These are phyloP conservation scores for Adansonia rubrostipa DNA, from an alignment of 441 rosid species.

Conservation along the genomic window DNA sequence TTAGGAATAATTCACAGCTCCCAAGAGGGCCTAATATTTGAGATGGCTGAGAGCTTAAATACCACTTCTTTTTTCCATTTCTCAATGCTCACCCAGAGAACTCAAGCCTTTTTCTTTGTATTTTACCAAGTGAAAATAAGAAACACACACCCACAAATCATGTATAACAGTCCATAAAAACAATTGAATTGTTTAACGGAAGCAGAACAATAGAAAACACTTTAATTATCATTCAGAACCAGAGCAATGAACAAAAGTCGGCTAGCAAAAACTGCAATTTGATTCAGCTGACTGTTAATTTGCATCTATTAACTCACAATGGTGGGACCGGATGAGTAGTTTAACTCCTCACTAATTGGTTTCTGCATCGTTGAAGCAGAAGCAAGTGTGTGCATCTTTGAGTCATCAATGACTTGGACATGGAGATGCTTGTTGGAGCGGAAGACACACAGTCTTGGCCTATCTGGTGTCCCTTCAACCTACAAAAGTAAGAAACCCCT, in stretches of 20 bases:
- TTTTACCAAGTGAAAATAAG: background rate
- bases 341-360: constrained; percentile 60
- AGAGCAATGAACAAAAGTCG: background rate
- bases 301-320: constrained; percentile 53
- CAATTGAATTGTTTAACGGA: background rate
- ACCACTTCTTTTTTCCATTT: background rate
- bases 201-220: background rate
- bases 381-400: constrained; percentile 96
- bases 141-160: background rate
- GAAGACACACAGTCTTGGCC: constrained; percentile 81
- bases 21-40: background rate
- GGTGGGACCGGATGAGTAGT: constrained; percentile 70
- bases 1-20: background rate
- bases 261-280: background rate
- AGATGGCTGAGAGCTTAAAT: background rate
- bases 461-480: constrained; percentile 83
- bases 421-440: constrained; percentile 93
- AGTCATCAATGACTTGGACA: constrained; percentile 94
- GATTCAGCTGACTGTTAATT: background rate
- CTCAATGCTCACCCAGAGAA: background rate
- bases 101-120: background rate
- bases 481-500: constrained; percentile 28
- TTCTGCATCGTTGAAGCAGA: constrained; percentile 89
- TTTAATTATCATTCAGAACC: background rate
- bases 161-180: background rate